Evolutionary conservation across 768 basidiomycete species (phyloP), one percentile per base, ranked within the genome.

Genomic region (Hericium coralloides): DNA sequence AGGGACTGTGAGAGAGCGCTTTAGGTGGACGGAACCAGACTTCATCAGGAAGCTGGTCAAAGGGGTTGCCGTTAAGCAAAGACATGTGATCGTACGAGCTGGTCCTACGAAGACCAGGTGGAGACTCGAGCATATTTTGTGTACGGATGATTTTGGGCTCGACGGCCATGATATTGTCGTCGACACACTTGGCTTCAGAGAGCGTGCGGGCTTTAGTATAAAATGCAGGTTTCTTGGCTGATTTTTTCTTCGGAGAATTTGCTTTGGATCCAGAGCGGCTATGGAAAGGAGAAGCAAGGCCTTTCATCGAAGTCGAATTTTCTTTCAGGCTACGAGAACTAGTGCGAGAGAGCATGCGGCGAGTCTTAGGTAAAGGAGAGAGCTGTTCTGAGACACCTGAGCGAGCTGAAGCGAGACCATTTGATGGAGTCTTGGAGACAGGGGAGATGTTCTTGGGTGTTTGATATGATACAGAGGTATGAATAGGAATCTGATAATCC

Each of bases 211-310:
- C 65, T 60, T 77, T 75, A 10, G 56, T 56, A 50, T 70, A 71
- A 9, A 65, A 60, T 10, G 66, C 57, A 12, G 60, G 57, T 26
- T 55, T 60, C 45, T 52, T 56, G 20, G 22, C 43, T 48, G 60
- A 60, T 56, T 68, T 53, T 56, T 61, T 60, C 12, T 53, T 53
- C 43, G 67, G 49, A 52, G 76, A 76, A 22, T 72, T 56, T 26
- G 66, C 56, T 45, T 70, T 65, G 53, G 79, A 79, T 38, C 64
- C 66, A 17, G 78, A 76, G 45, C 74, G 72, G 47, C 78, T 78
- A 52, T 64, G 69, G 61, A 79, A 81, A 1, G 79, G 78, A 23
- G 77, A 79, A 12, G 70, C 74, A 22, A 79, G 72, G 18, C 49
- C 25, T 20, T 56, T 17, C 17, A 41, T 41, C 23, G 54, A 59